Evolutionary conservation across 495 filamentous ascomycete species (phyloP).

Genomic region (Lentithecium fluviatile): DNA sequence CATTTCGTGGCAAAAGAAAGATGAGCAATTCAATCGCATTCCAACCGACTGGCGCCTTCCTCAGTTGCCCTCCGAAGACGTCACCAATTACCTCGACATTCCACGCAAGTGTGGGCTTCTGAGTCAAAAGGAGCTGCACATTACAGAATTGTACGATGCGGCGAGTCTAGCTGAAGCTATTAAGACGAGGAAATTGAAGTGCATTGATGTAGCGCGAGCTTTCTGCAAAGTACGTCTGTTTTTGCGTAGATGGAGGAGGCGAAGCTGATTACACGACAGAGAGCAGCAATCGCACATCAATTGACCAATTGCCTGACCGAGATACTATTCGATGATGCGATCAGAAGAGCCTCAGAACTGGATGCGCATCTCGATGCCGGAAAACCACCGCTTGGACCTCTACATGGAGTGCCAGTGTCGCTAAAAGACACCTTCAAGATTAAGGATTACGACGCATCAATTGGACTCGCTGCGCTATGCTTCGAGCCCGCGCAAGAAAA

Average conservation of each 20-base stretch:
- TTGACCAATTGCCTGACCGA: constrained; percentile 48
- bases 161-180: constrained; percentile 53
- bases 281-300: constrained; percentile 46
- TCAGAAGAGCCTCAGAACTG: constrained; percentile 40
- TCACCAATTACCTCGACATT: constrained; percentile 36
- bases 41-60: constrained; percentile 40
- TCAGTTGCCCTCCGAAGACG: constrained; percentile 2
- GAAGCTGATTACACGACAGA: constrained; percentile 17
- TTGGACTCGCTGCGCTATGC: constrained; percentile 40
- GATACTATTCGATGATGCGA: constrained; percentile 43
- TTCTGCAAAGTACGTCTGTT: constrained; percentile 56
- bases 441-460: constrained; percentile 40
- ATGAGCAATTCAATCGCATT: constrained; percentile 40
- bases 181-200: constrained; percentile 48
- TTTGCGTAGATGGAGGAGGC: background rate
- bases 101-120: constrained; percentile 48
- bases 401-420: constrained; percentile 45
- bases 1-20: constrained; percentile 41
- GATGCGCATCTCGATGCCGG: constrained; percentile 39
- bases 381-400: constrained; percentile 41
- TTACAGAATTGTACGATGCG: constrained; percentile 60
- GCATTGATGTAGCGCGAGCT: constrained; percentile 55
- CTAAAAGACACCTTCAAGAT: constrained; percentile 47
- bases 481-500: constrained; percentile 38
- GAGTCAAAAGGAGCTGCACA: constrained; percentile 52